Conservation (phyloP, 805 yeast genomes). For the Saturnispora sanitii region DNA sequence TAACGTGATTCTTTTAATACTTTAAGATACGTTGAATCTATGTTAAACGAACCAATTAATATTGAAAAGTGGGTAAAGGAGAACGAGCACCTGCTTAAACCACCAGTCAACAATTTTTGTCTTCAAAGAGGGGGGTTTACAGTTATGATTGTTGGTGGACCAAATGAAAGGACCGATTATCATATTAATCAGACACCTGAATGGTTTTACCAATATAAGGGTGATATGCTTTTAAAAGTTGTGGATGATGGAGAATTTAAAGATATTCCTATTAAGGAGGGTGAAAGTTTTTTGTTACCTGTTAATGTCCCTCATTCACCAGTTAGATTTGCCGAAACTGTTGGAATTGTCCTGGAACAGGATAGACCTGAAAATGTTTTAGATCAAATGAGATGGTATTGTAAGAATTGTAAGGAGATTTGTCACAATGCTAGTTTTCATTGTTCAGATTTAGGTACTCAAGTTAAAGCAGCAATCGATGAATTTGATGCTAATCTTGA, state of each 20-base stretch:
- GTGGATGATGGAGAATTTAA: slow-evolving; percentile 71
- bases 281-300: slow-evolving; percentile 82
- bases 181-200: slow-evolving; percentile 93
- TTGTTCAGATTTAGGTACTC: slow-evolving; percentile 78
- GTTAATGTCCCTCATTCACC: slow-evolving; percentile 85
- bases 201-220: slow-evolving; percentile 83
- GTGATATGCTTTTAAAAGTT: slow-evolving; percentile 73
- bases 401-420: slow-evolving; percentile 53
- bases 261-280: slow-evolving; percentile 70
- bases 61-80: slow-evolving; percentile 73
- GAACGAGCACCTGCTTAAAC: slow-evolving; percentile 65
- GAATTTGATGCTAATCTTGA: slow-evolving; percentile 53
- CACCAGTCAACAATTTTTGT: slow-evolving; percentile 89
- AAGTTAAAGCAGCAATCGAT: slow-evolving; percentile 73
- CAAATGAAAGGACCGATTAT: slow-evolving; percentile 87
- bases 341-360: slow-evolving; percentile 88
- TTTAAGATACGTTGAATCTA: too few relatives aligned
- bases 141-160: slow-evolving; percentile 94
- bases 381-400: slow-evolving; percentile 85
- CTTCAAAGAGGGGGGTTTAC: slow-evolving; percentile 88
- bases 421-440: slow-evolving; percentile 65
- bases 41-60: slow-evolving; percentile 45
- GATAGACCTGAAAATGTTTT: slow-evolving; percentile 66
- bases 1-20: neutral
- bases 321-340: slow-evolving; percentile 72